Evolutionary conservation across 345 rosid genomes (phyloP).

Genomic region (Kandelia obovata): DNA sequence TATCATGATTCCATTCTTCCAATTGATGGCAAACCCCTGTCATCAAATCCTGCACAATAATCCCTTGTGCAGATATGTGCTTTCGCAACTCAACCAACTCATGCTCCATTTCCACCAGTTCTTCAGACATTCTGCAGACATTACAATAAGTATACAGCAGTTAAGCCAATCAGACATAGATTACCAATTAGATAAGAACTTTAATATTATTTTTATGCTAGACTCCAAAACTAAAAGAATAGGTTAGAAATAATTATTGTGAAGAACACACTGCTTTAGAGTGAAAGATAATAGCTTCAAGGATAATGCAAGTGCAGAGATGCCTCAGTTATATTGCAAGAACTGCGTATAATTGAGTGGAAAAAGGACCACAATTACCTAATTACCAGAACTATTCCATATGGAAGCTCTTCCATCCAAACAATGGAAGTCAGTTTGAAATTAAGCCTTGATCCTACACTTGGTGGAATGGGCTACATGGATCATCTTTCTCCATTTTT

Average conservation of each 20-base stretch:
- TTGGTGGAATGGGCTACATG: neutral
- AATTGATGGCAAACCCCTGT: conserved; percentile 67
- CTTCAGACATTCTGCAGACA: conserved; percentile 76
- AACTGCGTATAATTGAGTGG: too few relatives aligned
- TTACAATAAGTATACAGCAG: conserved; percentile 13
- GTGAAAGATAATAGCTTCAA: too few relatives aligned
- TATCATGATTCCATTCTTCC: conserved; percentile 58
- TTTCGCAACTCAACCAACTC: conserved; percentile 78
- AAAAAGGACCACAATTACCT: neutral
- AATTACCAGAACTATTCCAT: neutral
- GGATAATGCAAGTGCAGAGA: too few relatives aligned
- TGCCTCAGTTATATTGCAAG: too few relatives aligned
- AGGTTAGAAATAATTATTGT: neutral
- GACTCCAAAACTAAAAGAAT: neutral
- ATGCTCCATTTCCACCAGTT: conserved; percentile 92
- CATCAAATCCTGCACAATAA: conserved; percentile 84
- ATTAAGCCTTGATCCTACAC: neutral
- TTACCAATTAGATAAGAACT: neutral
- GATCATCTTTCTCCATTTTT: neutral
- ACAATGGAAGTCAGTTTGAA: neutral
- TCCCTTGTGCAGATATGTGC: conserved; percentile 83
- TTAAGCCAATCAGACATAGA: neutral
- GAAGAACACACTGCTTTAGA: too few relatives aligned
- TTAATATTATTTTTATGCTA: neutral
- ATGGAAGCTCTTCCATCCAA: neutral